These are phyloP conservation scores for Emmonsiellopsis sp. DNA, from an alignment of 2,329 filamentous ascomycete species.

Conservation along the genomic window DNA sequence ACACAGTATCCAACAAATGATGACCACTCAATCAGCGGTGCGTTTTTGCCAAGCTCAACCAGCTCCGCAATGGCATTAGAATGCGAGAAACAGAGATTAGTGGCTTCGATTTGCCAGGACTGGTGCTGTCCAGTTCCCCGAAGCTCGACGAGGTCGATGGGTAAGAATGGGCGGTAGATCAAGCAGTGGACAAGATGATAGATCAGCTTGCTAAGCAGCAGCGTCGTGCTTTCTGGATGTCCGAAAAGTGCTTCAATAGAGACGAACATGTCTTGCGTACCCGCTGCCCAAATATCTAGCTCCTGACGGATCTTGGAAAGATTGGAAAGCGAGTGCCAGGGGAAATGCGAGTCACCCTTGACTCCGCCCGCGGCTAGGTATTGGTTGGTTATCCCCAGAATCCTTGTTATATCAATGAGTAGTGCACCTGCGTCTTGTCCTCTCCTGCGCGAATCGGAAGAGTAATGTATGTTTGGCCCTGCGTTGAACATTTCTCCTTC, in stretches of 20 bases:
- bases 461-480: constrained; percentile 65
- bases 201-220: constrained; percentile 75
- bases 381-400: constrained; percentile 71
- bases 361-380: constrained; percentile 79
- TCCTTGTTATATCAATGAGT: constrained; percentile 74
- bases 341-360: constrained; percentile 82
- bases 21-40: constrained; percentile 70
- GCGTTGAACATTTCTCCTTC: constrained; percentile 76
- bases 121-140: constrained; percentile 74
- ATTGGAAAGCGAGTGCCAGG: constrained; percentile 79
- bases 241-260: constrained; percentile 67
- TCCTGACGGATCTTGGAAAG: constrained; percentile 79
- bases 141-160: constrained; percentile 72
- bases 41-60: constrained; percentile 66
- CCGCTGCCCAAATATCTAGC: constrained; percentile 74
- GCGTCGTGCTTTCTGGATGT: constrained; percentile 65
- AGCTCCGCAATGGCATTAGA: constrained; percentile 81
- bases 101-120: constrained; percentile 87
- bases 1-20: constrained; percentile 81
- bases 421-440: constrained; percentile 68
- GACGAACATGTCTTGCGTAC: constrained; percentile 68
- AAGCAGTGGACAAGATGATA: constrained; percentile 82
- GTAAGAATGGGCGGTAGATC: constrained; percentile 77
- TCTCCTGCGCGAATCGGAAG: constrained; percentile 58
- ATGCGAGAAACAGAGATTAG: constrained; percentile 76